Base-by-base conservation (phyloP, 169 alveolate genomes). In the Plasmodium inui region DNA sequence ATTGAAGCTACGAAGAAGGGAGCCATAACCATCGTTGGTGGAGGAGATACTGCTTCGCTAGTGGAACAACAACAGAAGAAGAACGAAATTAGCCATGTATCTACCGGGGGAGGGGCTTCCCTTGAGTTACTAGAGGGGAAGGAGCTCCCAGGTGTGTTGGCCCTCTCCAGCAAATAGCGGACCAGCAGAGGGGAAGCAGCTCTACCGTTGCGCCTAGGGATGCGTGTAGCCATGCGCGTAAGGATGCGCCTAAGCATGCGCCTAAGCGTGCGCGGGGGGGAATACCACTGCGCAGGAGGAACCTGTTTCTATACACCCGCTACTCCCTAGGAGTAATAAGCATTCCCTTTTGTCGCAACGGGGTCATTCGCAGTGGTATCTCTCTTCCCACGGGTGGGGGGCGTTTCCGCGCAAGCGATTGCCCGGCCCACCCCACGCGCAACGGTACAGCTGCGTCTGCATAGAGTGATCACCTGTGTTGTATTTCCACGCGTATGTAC, bases 61-160 rank as follows among this genome's bases (percentile, higher is more conserved):
- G 99, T 98, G 0, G 98, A 97, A 92, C 95, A 95, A 50, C 95
- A 97, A 50, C 98, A 98, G 53, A 95, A 97, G 41, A 96, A 97
- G 46, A 84, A 95, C 39, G 92, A 96, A 91, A 97, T 99, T 92
- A 98, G 99, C 70, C 99, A 99, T 85, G 99, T 99, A 22, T 97
- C 99, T 82, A 99, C 99, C 9, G 99, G 99, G 14, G 99, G 99
- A 26, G 99, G 99, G 17, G 99, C 99, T 6, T 98, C 99, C 3
- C 96, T 99, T 34, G 99, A 99, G 95, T 97, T 99, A 1, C 96
- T 99, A 74, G 99, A 99, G 95, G 99, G 99, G 82, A 99, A 99
- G 93, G 98, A 95, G 81, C 98, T 99, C 5, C 99, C 99, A 3
- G 99, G 99, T 30, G 99, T 98, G 32, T 97, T 92, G 7, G 98